phyloP scores from a whole-genome alignment of 495 filamentous ascomycete species.

The Articulospora tetracladia region DNA sequence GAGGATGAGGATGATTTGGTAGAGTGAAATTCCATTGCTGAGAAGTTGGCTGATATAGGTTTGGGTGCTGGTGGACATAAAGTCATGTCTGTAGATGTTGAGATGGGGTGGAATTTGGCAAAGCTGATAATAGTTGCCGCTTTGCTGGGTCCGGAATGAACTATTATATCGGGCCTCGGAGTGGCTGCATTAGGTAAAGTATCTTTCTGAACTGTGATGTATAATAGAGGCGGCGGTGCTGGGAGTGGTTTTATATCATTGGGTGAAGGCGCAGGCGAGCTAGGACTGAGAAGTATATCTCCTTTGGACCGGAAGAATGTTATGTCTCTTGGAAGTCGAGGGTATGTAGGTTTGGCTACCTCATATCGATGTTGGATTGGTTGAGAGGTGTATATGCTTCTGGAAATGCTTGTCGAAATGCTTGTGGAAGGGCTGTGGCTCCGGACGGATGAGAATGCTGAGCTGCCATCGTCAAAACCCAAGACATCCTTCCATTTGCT shows the following conservation, averaged over 20 bases:
- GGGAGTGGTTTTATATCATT: constrained; percentile 21
- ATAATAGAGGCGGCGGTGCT: constrained; percentile 15
- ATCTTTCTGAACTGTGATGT: constrained; percentile 12
- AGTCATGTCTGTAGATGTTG: constrained; percentile 13
- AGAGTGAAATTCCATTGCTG: not conserved
- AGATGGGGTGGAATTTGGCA: constrained; percentile 16
- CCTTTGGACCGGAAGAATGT: constrained; percentile 13
- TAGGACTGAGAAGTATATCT: constrained; percentile 10
- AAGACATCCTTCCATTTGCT: constrained; percentile 24
- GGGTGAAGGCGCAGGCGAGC: constrained; percentile 9
- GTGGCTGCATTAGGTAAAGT: not conserved
- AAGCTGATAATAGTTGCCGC: constrained; percentile 4
- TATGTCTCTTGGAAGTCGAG: constrained; percentile 15
- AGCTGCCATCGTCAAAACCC: constrained; percentile 20
- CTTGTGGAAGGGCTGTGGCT: not conserved
- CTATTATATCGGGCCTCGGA: constrained; percentile 11
- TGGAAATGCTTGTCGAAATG: not conserved
- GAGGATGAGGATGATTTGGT: not conserved
- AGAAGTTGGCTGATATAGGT: constrained; percentile 1
- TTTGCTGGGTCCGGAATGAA: constrained; percentile 13
- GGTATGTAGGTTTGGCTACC: constrained; percentile 6
- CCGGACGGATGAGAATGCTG: not conserved
- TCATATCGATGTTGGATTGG: constrained; percentile 1
- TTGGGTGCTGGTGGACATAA: constrained; percentile 15
- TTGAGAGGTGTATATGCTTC: not conserved